Percentiles rank a stretch among this genome's conserved stretches.
Evolutionary conservation across 495 filamentous ascomycete species (phyloP).

Genomic region (Lophium mytilinum): DNA sequence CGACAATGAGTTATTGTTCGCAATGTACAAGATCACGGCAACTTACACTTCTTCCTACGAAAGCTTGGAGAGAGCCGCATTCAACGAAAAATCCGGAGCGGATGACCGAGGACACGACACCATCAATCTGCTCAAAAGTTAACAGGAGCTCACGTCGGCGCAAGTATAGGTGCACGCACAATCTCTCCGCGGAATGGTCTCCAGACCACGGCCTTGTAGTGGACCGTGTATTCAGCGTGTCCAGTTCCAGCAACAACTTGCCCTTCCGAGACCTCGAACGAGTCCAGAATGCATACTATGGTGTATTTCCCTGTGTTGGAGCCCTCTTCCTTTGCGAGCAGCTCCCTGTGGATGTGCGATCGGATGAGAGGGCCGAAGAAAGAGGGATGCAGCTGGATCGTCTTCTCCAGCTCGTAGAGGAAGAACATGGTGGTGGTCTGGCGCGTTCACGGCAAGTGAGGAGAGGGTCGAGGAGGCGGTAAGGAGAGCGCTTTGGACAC

Average conservation of each 20-base stretch:
- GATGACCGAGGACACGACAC: constrained; percentile 81
- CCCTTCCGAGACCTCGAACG: constrained; percentile 80
- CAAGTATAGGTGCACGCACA: constrained; percentile 44
- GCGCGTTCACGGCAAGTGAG: too few species aligned
- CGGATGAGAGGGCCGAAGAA: constrained; percentile 90
- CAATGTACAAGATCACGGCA: neutral
- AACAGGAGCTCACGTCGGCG: neutral
- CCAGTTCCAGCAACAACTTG: constrained; percentile 83
- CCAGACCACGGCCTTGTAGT: constrained; percentile 95
- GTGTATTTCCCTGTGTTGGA: constrained; percentile 81
- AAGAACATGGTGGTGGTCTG: constrained; percentile 69
- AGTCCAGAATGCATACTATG: constrained; percentile 91
- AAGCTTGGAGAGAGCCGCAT: constrained; percentile 78
- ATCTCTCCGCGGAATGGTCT: constrained; percentile 94
- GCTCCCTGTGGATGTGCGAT: constrained; percentile 73
- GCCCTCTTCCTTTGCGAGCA: constrained; percentile 88
- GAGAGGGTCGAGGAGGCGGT: too few species aligned
- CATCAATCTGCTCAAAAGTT: constrained; percentile 63
- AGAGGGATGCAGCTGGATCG: constrained; percentile 88
- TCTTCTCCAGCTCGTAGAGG: constrained; percentile 87
- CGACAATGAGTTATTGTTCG: constrained; percentile 14
- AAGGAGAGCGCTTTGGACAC: too few species aligned
- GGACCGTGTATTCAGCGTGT: constrained; percentile 86
- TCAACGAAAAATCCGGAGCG: constrained; percentile 87
- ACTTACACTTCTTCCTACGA: constrained; percentile 80